Conservation (phyloP, 2,329 filamentous ascomycete species). For the Rosellinia necatrix region DNA sequence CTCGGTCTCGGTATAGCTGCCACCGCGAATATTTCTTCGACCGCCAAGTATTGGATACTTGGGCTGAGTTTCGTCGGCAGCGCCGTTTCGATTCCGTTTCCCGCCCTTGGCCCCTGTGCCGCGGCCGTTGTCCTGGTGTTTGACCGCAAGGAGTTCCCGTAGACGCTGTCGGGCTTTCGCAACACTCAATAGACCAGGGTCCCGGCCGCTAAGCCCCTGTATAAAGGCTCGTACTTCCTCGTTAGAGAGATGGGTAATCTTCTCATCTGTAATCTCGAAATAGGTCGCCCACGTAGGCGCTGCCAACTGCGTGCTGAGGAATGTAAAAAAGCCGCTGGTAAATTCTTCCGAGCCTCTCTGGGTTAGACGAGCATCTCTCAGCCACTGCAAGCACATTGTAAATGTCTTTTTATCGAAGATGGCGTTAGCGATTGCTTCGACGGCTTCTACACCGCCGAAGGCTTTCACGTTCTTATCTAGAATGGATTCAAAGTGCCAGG, state of each 20-base stretch:
- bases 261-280: conserved; percentile 6
- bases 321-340: conserved; percentile 1
- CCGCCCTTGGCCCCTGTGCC: not conserved
- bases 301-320: conserved; percentile 2
- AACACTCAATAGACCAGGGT: not conserved
- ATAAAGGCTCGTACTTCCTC: conserved; percentile 9
- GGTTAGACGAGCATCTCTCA: not conserved
- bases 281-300: conserved; percentile 4
- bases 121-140: not conserved
- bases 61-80: not conserved
- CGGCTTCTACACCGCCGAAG: conserved; percentile 19
- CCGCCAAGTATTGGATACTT: conserved; percentile 3
- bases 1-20: conserved; percentile 29
- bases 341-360: conserved; percentile 1
- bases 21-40: conserved; percentile 24
- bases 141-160: not conserved
- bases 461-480: conserved; percentile 1
- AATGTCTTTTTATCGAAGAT: conserved; percentile 1
- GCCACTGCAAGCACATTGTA: not conserved
- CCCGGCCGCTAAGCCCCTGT: not conserved
- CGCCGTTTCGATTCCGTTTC: not conserved
- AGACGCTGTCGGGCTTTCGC: not conserved
- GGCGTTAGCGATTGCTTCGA: conserved; percentile 12
- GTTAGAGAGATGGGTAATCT: not conserved
- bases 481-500: conserved; percentile 16